These are phyloP conservation scores for Penicillium frequentans DNA, from an alignment of 2,329 filamentous ascomycete species.

Conservation along the genomic window DNA sequence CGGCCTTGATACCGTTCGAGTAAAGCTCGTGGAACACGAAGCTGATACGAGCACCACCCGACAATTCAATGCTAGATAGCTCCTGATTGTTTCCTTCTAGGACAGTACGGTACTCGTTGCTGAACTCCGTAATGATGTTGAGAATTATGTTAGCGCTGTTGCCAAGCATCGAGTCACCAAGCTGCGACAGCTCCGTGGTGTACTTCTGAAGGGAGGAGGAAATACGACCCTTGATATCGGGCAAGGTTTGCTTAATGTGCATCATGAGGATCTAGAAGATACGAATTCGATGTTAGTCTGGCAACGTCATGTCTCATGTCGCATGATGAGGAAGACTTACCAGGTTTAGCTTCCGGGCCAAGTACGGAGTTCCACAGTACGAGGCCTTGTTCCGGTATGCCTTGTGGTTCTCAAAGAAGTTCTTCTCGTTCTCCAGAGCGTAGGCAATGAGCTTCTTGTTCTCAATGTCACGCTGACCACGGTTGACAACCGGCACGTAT, in stretches of 20 bases:
- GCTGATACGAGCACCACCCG: constrained; percentile 94
- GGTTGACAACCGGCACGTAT: constrained; percentile 96
- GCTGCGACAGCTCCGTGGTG: constrained; percentile 71
- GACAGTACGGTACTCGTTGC: constrained; percentile 94
- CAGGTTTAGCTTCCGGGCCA: constrained; percentile 94
- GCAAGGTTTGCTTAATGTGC: constrained; percentile 99
- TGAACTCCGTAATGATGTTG: constrained; percentile 98
- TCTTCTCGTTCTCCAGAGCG: constrained; percentile 89
- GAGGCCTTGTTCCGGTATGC: constrained; percentile 98
- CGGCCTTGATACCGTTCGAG: constrained; percentile 93
- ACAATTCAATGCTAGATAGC: constrained; percentile 89
- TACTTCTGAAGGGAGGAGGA: constrained; percentile 94
- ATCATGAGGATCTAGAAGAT: constrained; percentile 83
- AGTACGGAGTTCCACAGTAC: constrained; percentile 96
- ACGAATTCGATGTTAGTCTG: neutral
- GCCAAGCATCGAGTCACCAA: constrained; percentile 92
- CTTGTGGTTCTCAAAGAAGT: constrained; percentile 98
- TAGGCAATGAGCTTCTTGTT: constrained; percentile 93
- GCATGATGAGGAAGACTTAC: constrained; percentile 36
- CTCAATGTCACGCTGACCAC: constrained; percentile 96
- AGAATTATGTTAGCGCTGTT: constrained; percentile 96
- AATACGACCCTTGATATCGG: constrained; percentile 97
- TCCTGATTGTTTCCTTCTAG: constrained; percentile 96
- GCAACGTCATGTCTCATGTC: neutral
- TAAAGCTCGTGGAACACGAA: constrained; percentile 99